Evolutionary conservation across 2,329 filamentous ascomycete genomes (phyloP), one percentile per base, ranked within the genome.

Genomic region (Talaromyces sp.): DNA sequence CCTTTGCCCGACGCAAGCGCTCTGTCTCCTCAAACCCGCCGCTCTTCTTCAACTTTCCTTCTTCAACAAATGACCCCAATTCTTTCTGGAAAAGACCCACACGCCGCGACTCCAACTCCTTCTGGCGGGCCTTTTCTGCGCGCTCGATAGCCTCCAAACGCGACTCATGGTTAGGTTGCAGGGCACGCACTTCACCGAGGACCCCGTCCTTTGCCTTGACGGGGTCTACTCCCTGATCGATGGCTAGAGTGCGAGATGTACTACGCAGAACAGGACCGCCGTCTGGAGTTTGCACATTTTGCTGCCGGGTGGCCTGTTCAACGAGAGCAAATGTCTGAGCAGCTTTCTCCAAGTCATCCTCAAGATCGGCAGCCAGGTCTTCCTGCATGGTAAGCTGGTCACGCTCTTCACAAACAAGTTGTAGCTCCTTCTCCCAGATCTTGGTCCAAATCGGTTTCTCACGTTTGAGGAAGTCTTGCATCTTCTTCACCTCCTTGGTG

Each of bases 401-500:
- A 68, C 93, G 88, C 72, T 97, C 95, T 74, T 96, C 92, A 78
- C 95, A 98, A 2, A 99, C 93, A 59, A 93, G 88, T 76, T 98
- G 92, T 52, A 99, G 82, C 76, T 98, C 93, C 78, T 96, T 93
- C 84, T 98, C 93, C 95, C 95, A 99, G 67, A 98, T 96, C 85
- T 97, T 97, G 61, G 92, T 97, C 93, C 95, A 99, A 63, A 97
- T 83, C 0, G 95, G 95, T 76, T 96, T 96, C 83, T 99, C 95
- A 54, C 86, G 86, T 69, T 88, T 88, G 79, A 99, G 85, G 80
- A 90, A 96, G 16, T 96, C 93, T 73, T 96, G 91, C 84, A 99
- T 89, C 79, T 91, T 93, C 83, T 91, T 95, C 66, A 99, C 86
- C 72, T 97, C 93, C 72, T 92, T 88, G 56, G 88, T 90, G 35